These are phyloP conservation scores for Mycena haematopus DNA, from an alignment of 768 basidiomycete genomes.

Conservation along the genomic window DNA sequence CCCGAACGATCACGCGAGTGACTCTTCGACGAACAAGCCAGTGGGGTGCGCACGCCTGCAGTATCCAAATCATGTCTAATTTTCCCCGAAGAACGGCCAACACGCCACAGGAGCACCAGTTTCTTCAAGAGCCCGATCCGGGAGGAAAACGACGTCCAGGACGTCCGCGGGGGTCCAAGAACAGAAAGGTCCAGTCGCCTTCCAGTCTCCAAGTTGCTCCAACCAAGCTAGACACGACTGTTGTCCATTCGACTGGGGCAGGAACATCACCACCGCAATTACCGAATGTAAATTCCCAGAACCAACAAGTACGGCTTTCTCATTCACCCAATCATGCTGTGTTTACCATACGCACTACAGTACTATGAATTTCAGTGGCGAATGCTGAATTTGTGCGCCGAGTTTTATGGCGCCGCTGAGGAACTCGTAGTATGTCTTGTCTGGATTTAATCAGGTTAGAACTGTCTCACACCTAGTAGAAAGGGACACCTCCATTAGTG, in stretches of 20 bases:
- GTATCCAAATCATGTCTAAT: constrained; percentile 1
- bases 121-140: constrained; percentile 44
- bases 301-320: constrained; percentile 20
- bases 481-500: constrained; percentile 70
- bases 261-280: constrained; percentile 48
- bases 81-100: constrained; percentile 1
- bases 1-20: constrained; percentile 43
- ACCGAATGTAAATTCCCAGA: constrained; percentile 41
- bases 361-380: constrained; percentile 91
- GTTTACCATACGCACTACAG: constrained; percentile 20
- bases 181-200: constrained; percentile 53
- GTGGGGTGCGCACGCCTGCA: constrained; percentile 34
- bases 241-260: constrained; percentile 11
- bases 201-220: constrained; percentile 7
- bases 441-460: constrained; percentile 17
- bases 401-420: constrained; percentile 87
- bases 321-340: not conserved
- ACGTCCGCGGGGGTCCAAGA: constrained; percentile 82
- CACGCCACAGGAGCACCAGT: constrained; percentile 27
- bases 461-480: constrained; percentile 38
- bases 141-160: constrained; percentile 72
- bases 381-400: constrained; percentile 79
- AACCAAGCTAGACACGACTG: constrained; percentile 16
- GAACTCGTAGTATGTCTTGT: constrained; percentile 73
- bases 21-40: constrained; percentile 42